phyloP scores from a whole-genome alignment of 2,329 filamentous ascomycete genomes.

The Diaporthe longicolla region DNA sequence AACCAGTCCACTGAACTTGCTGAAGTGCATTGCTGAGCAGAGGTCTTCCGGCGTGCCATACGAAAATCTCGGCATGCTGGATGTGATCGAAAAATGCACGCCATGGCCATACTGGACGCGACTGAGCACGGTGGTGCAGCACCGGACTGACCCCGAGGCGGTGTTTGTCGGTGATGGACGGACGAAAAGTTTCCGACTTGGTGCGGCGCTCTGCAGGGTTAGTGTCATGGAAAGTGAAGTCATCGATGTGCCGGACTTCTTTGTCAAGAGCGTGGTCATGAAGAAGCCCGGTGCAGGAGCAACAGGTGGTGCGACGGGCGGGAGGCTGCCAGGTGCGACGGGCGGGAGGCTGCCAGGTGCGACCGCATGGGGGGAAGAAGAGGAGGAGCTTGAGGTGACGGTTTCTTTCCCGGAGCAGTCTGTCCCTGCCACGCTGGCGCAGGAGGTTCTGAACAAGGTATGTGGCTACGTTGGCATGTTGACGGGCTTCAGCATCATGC shows the following conservation, averaged over 20 bases:
- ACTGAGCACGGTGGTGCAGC: conserved; percentile 69
- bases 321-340: not conserved
- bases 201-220: conserved; percentile 61
- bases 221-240: conserved; percentile 56
- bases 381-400: conserved; percentile 57
- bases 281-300: conserved; percentile 9
- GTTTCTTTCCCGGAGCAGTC: conserved; percentile 63
- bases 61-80: conserved; percentile 65
- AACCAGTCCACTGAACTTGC: conserved; percentile 63
- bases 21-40: conserved; percentile 64
- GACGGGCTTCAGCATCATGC: conserved; percentile 61
- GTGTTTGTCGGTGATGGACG: conserved; percentile 52
- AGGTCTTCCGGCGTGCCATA: conserved; percentile 62
- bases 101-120: conserved; percentile 67
- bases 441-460: conserved; percentile 61
- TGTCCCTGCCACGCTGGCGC: conserved; percentile 58
- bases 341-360: not conserved
- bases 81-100: conserved; percentile 68
- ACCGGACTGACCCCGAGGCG: conserved; percentile 58
- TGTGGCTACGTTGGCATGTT: conserved; percentile 61
- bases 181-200: conserved; percentile 59
- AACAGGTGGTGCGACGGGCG: not conserved
- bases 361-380: conserved; percentile 47
- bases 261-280: conserved; percentile 56
- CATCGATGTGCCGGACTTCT: conserved; percentile 61